Evolutionary conservation across 495 filamentous ascomycete genomes (phyloP).

Genomic region (Trichoderma reesei): DNA sequence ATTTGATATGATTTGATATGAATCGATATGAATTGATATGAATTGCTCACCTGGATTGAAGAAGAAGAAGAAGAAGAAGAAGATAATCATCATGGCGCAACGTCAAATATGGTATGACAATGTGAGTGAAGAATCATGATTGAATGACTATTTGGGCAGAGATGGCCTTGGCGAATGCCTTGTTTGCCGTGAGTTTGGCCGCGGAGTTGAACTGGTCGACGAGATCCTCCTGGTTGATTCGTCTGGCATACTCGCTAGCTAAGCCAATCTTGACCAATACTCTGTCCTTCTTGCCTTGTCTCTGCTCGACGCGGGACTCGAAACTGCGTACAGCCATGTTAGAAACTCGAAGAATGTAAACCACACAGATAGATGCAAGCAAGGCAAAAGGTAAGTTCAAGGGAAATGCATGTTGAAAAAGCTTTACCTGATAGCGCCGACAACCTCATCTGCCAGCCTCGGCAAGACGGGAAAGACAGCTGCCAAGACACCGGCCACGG

Average conservation of each 20-base stretch:
- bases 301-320: not conserved
- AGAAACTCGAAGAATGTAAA: too few species aligned
- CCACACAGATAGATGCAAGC: too few species aligned
- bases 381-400: too few species aligned
- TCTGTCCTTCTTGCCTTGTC: conserved; percentile 8
- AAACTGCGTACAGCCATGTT: too few species aligned
- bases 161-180: not conserved
- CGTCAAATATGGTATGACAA: too few species aligned
- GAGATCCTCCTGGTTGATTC: conserved; percentile 1
- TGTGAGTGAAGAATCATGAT: conserved; percentile 9
- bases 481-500: conserved; percentile 26
- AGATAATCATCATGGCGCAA: too few species aligned
- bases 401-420: not conserved
- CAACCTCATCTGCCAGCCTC: conserved; percentile 15
- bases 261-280: conserved; percentile 8
- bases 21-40: too few species aligned
- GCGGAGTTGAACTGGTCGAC: conserved; percentile 6
- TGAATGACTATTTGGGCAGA: not conserved
- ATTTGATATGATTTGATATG: too few species aligned
- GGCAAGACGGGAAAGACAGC: conserved; percentile 27
- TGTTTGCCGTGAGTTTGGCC: conserved; percentile 4
- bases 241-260: not conserved
- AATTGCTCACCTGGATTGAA: not conserved
- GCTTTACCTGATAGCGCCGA: conserved; percentile 23
- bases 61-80: too few species aligned